These are phyloP conservation scores for Metschnikowia lunata DNA, from an alignment of 805 yeast species.

Conservation along the genomic window DNA sequence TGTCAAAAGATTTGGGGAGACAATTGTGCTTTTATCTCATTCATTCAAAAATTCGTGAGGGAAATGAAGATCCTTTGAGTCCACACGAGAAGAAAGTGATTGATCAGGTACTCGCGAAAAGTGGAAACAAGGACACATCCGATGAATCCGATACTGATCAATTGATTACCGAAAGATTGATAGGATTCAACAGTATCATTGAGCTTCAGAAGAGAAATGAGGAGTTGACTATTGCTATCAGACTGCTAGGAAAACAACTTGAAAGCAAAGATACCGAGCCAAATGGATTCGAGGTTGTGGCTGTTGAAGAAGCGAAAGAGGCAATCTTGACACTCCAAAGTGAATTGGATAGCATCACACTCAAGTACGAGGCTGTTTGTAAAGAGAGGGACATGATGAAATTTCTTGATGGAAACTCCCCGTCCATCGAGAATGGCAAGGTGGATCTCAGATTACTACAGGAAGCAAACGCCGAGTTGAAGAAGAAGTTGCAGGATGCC, in stretches of 20 bases:
- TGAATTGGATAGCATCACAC: conserved; percentile 48
- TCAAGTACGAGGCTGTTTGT: conserved; percentile 48
- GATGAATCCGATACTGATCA: conserved; percentile 63
- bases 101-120: conserved; percentile 45
- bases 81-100: conserved; percentile 62
- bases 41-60: conserved; percentile 55
- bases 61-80: conserved; percentile 58
- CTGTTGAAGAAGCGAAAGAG: conserved; percentile 60
- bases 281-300: conserved; percentile 41
- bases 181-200: conserved; percentile 59
- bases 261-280: conserved; percentile 56
- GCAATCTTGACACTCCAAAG: conserved; percentile 62
- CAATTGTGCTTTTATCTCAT: conserved; percentile 76
- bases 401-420: conserved; percentile 6
- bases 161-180: conserved; percentile 68
- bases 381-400: conserved; percentile 71
- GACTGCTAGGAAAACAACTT: conserved; percentile 67
- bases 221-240: conserved; percentile 61
- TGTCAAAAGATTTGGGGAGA: conserved; percentile 68
- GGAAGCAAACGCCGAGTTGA: conserved; percentile 29
- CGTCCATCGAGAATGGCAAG: conserved; percentile 8
- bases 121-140: conserved; percentile 25
- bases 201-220: conserved; percentile 74
- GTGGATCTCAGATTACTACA: conserved; percentile 22
- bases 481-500: conserved; percentile 30